Conservation (phyloP, 202 grass and related monocot species). For the Dendrocalamus latiflorus region DNA sequence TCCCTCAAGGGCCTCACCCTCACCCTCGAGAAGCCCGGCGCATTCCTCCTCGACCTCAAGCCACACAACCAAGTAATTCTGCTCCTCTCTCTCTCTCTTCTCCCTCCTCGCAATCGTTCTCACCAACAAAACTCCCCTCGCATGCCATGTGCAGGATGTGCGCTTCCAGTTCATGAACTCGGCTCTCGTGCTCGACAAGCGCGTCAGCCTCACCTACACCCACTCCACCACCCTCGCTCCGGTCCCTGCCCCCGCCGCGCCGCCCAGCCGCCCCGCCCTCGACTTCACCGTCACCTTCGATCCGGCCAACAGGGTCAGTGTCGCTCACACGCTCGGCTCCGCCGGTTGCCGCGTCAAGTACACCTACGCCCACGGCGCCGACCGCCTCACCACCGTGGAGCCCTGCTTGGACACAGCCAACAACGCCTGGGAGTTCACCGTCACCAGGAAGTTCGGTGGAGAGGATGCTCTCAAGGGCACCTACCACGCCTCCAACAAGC, state of each 20-base stretch:
- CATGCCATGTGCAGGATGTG: slow-evolving; percentile 43
- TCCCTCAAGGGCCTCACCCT: slow-evolving; percentile 72
- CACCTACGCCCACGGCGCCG: slow-evolving; percentile 61
- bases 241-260: not conserved
- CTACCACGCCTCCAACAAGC: slow-evolving; percentile 67
- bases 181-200: slow-evolving; percentile 61
- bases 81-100: no score
- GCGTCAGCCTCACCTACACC: slow-evolving; percentile 70
- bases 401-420: slow-evolving; percentile 68
- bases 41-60: slow-evolving; percentile 77
- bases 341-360: slow-evolving; percentile 74
- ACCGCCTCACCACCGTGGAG: slow-evolving; percentile 66
- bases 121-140: not conserved
- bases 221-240: slow-evolving; percentile 42
- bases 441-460: slow-evolving; percentile 54
- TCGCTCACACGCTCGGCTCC: slow-evolving; percentile 57
- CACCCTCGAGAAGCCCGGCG: slow-evolving; percentile 78
- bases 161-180: slow-evolving; percentile 92
- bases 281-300: slow-evolving; percentile 62
- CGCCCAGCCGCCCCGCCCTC: slow-evolving; percentile 45
- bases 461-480: slow-evolving; percentile 59
- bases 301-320: slow-evolving; percentile 60
- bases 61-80: slow-evolving; percentile 39
- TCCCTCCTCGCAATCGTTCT: not conserved
- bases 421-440: slow-evolving; percentile 79